Evolutionary conservation across 2,329 filamentous ascomycete species (phyloP), one percentile per base, ranked within the genome.

Genomic region (Alternaria gaisen): DNA sequence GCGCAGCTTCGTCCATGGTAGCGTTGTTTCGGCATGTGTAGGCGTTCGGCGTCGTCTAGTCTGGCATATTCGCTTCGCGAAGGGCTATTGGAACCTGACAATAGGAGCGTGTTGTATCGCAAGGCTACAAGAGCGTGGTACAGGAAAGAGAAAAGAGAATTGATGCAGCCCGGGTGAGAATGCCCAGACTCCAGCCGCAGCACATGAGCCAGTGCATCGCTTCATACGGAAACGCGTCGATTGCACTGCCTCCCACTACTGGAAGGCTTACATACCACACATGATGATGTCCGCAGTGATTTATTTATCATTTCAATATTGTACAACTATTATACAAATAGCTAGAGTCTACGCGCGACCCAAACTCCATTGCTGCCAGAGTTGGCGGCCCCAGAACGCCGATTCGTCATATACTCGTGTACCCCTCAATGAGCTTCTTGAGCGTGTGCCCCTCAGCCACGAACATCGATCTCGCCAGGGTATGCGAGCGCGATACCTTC

Each of bases 381-480:
- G 2, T 12, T 6, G 14, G 12, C 14, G 12, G 12, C 1, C 5
- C 32, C 32, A 34, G 32, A 34, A 34, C 14, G 32, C 30, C 30
- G 28, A 11, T n/a, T 34, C 30, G 46, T 20, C 2, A 48, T 16
- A 18, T 16, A 12, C 30, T n/a, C 9, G n/a, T 30, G 42, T 34
- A 34, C 53, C 42, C 53, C 42, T 40, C 16, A 34, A 4, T 36
- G 9, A 22, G 20, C 4, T 5, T 18, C 9, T 22, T 22, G 16
- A 16, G 26, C 51, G 28, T 41, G 14, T 40, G 28, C 34, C 26
- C 30, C 38, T 64, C 43, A 64, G 16, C 48, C 61, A 40, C 61
- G 18, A 12, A 64, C 20, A 34, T 66, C 63, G 3, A 66, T 43
- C 32, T 66, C 61, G 4, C 20, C 9, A 6, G 50, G 44, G 26